These are phyloP conservation scores for Amphibolis antarctica DNA, from an alignment of 106 monocot genomes.

Conservation along the genomic window DNA sequence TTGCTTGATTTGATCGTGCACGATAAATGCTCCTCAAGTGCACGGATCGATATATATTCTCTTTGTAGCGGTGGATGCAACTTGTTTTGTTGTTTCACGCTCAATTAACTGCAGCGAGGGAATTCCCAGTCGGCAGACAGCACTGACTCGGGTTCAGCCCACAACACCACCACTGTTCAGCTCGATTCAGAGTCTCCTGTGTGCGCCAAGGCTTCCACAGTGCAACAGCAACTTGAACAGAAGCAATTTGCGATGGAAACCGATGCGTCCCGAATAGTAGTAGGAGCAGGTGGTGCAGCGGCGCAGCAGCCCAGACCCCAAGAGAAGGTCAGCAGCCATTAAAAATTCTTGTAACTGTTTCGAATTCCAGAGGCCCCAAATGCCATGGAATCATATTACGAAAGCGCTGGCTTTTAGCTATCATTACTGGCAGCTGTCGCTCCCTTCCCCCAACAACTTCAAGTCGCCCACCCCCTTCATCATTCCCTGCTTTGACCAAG, in stretches of 20 bases:
- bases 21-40: too few species aligned
- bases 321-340: slow-evolving; percentile 14
- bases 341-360: slow-evolving; percentile 7
- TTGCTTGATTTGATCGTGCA: too few species aligned
- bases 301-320: slow-evolving; percentile 13
- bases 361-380: slow-evolving; percentile 8
- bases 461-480: slow-evolving; percentile 1
- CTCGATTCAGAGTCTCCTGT: slow-evolving; percentile 54
- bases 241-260: slow-evolving; percentile 20
- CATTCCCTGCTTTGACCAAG: slow-evolving; percentile 5
- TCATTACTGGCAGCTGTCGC: slow-evolving; percentile 10
- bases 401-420: slow-evolving; percentile 10
- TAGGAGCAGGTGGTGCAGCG: slow-evolving; percentile 10
- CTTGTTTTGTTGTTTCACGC: background rate
- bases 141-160: slow-evolving; percentile 67
- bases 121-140: slow-evolving; percentile 30
- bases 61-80: background rate
- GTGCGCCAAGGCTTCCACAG: slow-evolving; percentile 34
- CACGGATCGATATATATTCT: too few species aligned
- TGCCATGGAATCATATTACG: slow-evolving; percentile 16
- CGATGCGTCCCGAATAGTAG: slow-evolving; percentile 21
- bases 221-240: slow-evolving; percentile 19
- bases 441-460: background rate
- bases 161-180: slow-evolving; percentile 38
- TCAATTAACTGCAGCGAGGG: background rate